Base-by-base conservation (phyloP, 768 basidiomycete genomes). In the Rickenella mellea region DNA sequence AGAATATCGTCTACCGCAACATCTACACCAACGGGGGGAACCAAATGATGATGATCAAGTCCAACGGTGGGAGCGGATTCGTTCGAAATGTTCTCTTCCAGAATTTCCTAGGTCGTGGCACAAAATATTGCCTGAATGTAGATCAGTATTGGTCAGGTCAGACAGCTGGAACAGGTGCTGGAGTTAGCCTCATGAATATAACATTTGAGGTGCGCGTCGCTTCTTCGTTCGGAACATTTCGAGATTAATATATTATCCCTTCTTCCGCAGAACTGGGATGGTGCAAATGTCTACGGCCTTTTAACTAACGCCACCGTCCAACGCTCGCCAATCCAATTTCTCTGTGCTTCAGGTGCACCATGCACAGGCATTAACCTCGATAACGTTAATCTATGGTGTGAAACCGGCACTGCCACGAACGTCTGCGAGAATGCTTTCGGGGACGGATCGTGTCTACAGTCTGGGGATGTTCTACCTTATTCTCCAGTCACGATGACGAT, bases 31-130 rank as follows among this genome's bases (percentile, higher is more conserved):
- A 52, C 40, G 57, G 57, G 21, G 57, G 57, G 0, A 60, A 58
- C 47, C 57, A 60, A 40, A 53, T 55, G 10, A 49, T 57, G 43
- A 60, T 60, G 58, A 53, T 60, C 49, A 60, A 58, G 46, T 38
- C 40, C 27, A 44, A 48, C 36, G 50, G 45, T 5, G 51, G 50
- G 5, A 28, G 28, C 24, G 58, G 58, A 10, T 52, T 43, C 40
- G 55, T 60, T 26, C 29, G 40, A 21, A 56, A 60, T 44, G 55
- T 60, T 19, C 41, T 52, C 15, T 54, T 60, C 43, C 48, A 60
- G 42, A 49, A 54, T 43, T 60, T 60, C 50, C 44, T 56, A 25
- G 43, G 51, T 2, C 48, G 52, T 5, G 55, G 52, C 2, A 55
- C 56, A 6, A 56, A 56, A 14, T 60, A 60, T 40, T 56, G 55